Conservation (phyloP, 1,139 yeast species). For the Geotrichum fermentans region DNA sequence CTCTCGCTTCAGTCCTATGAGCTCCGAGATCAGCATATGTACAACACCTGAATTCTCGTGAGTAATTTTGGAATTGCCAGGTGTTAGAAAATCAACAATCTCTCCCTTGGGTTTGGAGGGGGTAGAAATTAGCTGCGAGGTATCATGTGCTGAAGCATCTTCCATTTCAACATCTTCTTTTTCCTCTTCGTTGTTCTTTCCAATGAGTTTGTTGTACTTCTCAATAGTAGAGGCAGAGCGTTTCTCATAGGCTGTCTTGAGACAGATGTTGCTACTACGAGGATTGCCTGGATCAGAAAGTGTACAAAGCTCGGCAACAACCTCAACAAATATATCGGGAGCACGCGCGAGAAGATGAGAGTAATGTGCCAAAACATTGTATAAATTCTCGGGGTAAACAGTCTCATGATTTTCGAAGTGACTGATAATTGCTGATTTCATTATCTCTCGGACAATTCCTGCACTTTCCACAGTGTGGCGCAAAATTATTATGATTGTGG, state of each 20-base stretch:
- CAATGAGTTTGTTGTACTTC: constrained; percentile 14
- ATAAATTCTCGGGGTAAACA: constrained; percentile 43
- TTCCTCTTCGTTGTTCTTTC: constrained; percentile 6
- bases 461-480: constrained; percentile 68
- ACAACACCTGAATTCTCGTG: constrained; percentile 51
- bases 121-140: not conserved
- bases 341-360: constrained; percentile 56
- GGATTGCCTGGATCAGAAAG: constrained; percentile 29
- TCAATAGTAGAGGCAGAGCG: constrained; percentile 15
- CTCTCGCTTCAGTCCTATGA: constrained; percentile 45
- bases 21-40: constrained; percentile 55
- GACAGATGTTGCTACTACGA: constrained; percentile 31
- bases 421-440: constrained; percentile 37
- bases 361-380: constrained; percentile 51
- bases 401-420: constrained; percentile 39
- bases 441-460: constrained; percentile 46
- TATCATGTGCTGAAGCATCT: constrained; percentile 12
- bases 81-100: not conserved
- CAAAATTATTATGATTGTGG: constrained; percentile 42
- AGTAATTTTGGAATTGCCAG: constrained; percentile 3
- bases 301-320: constrained; percentile 41
- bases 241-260: constrained; percentile 27
- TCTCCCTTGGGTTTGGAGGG: constrained; percentile 2
- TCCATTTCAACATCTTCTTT: constrained; percentile 21
- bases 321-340: constrained; percentile 52